Conservation (phyloP, 352 stramenopile genomes). For the Phytopythium cucurbitacearum region DNA sequence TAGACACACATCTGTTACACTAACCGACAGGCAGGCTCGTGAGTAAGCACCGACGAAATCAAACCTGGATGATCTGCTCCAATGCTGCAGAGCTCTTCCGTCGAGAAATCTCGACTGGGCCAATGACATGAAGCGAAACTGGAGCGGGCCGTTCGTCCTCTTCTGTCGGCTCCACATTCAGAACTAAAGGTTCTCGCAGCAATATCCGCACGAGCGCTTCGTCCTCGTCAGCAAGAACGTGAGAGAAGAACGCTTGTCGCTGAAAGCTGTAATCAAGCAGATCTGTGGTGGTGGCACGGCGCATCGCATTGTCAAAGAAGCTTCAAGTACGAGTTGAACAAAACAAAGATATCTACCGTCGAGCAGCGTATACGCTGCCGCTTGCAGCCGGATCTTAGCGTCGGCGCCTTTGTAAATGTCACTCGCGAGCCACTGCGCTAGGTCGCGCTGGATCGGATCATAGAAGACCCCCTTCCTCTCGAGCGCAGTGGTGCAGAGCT, state of each 20-base stretch:
- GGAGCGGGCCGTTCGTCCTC: slow-evolving; percentile 4
- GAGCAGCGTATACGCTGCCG: slow-evolving; percentile 26
- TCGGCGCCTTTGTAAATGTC: slow-evolving; percentile 43
- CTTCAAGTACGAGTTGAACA: slow-evolving; percentile 1
- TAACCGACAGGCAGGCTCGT: no score
- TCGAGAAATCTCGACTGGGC: slow-evolving; percentile 42
- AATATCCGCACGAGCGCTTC: slow-evolving; percentile 47
- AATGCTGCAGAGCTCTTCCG: slow-evolving; percentile 47
- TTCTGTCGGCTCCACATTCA: slow-evolving; percentile 13
- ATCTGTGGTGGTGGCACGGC: slow-evolving; percentile 17
- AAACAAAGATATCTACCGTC: slow-evolving; percentile 29
- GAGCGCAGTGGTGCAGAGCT: slow-evolving; percentile 21
- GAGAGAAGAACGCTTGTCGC: slow-evolving; percentile 38
- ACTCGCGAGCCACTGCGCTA: slow-evolving; percentile 33
- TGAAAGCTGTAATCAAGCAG: slow-evolving; percentile 39
- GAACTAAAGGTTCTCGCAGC: slow-evolving; percentile 37
- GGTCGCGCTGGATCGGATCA: slow-evolving; percentile 46
- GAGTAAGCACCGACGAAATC: background rate
- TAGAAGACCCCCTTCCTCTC: slow-evolving; percentile 60
- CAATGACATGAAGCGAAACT: slow-evolving; percentile 27
- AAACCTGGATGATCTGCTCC: slow-evolving; percentile 53
- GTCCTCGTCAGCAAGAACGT: slow-evolving; percentile 33
- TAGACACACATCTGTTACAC: no score
- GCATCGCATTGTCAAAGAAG: background rate
- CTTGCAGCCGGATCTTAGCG: slow-evolving; percentile 34